Conservation (phyloP, 1,284 basidiomycete genomes). For the Rhodotorula sp. region DNA sequence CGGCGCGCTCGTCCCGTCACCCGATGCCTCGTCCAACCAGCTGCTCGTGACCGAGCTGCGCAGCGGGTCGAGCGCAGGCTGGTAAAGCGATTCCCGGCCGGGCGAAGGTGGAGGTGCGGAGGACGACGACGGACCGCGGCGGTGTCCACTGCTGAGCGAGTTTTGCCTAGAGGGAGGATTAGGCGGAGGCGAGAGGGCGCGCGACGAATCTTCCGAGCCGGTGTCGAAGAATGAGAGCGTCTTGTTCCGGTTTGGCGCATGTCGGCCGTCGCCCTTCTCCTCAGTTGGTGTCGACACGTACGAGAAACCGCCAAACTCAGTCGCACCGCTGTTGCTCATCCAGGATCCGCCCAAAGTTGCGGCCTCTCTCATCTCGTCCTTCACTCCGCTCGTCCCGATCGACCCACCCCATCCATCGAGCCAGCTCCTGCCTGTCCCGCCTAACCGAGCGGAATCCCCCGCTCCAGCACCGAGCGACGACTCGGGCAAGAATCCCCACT, state of each 20-base stretch:
- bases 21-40: slow-evolving; percentile 25
- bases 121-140: not conserved
- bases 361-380: not conserved
- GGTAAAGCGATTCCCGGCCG: not conserved
- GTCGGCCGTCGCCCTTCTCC: not conserved
- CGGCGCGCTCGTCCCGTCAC: not conserved
- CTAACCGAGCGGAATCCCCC: not conserved
- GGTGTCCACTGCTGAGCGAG: slow-evolving; percentile 14
- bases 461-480: not conserved
- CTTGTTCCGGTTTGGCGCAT: slow-evolving; percentile 21
- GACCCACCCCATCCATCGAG: not conserved
- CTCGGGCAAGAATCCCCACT: slow-evolving; percentile 23
- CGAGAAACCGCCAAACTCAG: slow-evolving; percentile 9
- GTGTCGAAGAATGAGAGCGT: slow-evolving; percentile 35
- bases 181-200: slow-evolving; percentile 26
- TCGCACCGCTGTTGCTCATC: not conserved
- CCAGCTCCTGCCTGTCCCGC: slow-evolving; percentile 1
- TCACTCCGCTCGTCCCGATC: not conserved
- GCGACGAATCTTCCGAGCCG: not conserved
- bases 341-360: not conserved
- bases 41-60: slow-evolving; percentile 11
- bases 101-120: not conserved
- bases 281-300: not conserved
- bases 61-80: not conserved
- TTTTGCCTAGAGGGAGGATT: slow-evolving; percentile 32